phyloP scores from a whole-genome alignment of 2,329 filamentous ascomycete genomes.

The Metarhizium anisopliae region DNA sequence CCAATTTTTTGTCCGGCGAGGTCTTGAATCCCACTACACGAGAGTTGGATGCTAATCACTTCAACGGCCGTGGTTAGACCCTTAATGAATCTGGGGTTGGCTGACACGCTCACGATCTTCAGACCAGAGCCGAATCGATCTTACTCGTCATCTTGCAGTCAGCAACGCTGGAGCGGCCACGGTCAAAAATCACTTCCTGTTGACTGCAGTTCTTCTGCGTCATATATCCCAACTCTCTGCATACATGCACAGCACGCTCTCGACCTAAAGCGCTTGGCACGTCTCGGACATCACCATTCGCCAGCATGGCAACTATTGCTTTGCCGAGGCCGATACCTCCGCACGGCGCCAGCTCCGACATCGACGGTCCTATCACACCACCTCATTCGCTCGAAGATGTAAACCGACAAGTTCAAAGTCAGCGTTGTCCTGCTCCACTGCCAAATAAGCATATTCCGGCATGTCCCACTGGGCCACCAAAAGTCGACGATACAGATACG shows the following conservation, averaged over 20 bases:
- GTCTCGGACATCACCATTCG: neutral
- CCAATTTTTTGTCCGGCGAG: neutral
- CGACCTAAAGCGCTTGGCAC: neutral
- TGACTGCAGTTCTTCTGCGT: neutral
- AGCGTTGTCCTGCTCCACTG: conserved; percentile 35
- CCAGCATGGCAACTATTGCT: conserved; percentile 46
- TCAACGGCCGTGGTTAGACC: neutral
- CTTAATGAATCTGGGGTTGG: neutral
- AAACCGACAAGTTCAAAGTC: conserved; percentile 12
- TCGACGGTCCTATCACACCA: conserved; percentile 27
- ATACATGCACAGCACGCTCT: neutral
- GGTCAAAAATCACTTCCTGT: neutral
- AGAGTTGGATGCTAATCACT: neutral
- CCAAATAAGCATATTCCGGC: conserved; percentile 89
- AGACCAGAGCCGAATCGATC: neutral
- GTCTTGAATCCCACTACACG: neutral
- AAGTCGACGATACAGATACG: conserved; percentile 45
- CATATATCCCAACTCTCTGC: neutral
- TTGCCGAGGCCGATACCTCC: conserved; percentile 38
- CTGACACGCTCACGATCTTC: neutral
- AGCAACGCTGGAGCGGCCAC: neutral
- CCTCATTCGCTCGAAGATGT: conserved; percentile 30
- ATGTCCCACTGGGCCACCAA: conserved; percentile 70
- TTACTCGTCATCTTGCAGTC: neutral
- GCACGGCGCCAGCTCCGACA: conserved; percentile 34